Evolutionary conservation across 495 filamentous ascomycete genomes (phyloP), one percentile per base, ranked within the genome.

Genomic region (Apodospora peruviana): DNA sequence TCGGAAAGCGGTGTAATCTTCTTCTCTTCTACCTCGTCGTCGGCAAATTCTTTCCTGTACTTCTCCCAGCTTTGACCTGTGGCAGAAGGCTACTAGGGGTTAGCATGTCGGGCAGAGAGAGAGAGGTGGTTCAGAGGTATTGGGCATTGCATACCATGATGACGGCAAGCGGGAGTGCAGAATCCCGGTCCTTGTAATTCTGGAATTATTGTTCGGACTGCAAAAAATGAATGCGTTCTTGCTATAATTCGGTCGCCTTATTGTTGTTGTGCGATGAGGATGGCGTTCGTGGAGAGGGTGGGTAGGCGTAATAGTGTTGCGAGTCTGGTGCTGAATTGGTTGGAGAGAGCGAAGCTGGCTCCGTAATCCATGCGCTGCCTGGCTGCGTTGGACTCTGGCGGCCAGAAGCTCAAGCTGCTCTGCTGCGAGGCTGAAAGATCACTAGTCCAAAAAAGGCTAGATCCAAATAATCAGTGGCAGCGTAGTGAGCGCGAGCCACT

Each of bases 11-110:
- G 93, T 34, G 89, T 90, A 63, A 97, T 98, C 80, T 97, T 98
- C 86, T 98, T 98, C 79, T 98, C 93, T 63, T 90, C 87, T 67
- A 90, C 80, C 64, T 97, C 93, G 56, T 98, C 93, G 64, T 98
- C 93, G 50, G 85, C 91, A 61, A 86, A 98, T 62, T 86, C 87
- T 79, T 98, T 96, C 72, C 82, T 74, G 77, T 95, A 96, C 79
- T 97, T 96, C 82, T 98, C 91, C 93, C 93, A 98, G 80, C 78
- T 88, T 65, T 76, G 67, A 60, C 93, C 93, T 51, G 86, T 95
- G 71, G 93, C 93, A 67, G 87, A 93, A 77, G 89, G 91, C 91
- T 76, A 40, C 27, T 4, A 38, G 22, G 17, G 10, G 50, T 66
- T 50, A 65, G 61, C 51, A 48, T 19, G 20, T 4, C 4, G n/a